phyloP scores from a whole-genome alignment of 176 grass and related monocot genomes.

The Cenchrus purpureus region DNA sequence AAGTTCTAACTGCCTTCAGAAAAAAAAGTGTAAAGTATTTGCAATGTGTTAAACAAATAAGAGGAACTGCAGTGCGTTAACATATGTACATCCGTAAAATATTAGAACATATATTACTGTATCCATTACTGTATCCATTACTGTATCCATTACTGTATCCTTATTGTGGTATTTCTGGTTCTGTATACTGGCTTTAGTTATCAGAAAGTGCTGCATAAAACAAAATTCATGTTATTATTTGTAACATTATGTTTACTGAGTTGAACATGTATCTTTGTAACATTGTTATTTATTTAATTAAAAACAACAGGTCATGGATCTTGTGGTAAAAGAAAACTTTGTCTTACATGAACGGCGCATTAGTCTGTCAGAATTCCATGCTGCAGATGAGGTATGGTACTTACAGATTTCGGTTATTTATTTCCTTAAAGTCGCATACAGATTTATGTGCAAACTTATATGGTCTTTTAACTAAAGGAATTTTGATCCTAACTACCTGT shows the following conservation, averaged over 20 bases:
- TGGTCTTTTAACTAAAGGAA: neutral
- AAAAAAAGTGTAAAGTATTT: neutral
- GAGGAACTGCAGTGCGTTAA: neutral
- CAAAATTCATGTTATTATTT: neutral
- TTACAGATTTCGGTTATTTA: conserved; percentile 14
- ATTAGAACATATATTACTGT: neutral
- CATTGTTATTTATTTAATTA: neutral
- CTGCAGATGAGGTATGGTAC: conserved; percentile 88
- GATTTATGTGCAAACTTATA: conserved; percentile 1
- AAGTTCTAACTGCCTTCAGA: neutral
- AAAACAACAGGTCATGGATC: conserved; percentile 91
- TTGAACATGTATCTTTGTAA: conserved; percentile 18
- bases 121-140: neutral
- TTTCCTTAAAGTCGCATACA: neutral
- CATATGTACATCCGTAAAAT: neutral
- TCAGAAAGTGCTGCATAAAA: neutral
- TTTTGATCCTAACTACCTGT: neutral
- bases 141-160: neutral
- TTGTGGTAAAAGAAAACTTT: conserved; percentile 80
- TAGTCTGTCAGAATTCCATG: conserved; percentile 98
- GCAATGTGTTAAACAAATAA: neutral
- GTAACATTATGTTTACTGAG: neutral
- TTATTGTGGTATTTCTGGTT: neutral
- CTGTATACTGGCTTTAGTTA: neutral
- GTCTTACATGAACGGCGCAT: conserved; percentile 84